Evolutionary conservation across 768 basidiomycete species (phyloP), one percentile per base, ranked within the genome.

Genomic region (Boletus tomentosulus): DNA sequence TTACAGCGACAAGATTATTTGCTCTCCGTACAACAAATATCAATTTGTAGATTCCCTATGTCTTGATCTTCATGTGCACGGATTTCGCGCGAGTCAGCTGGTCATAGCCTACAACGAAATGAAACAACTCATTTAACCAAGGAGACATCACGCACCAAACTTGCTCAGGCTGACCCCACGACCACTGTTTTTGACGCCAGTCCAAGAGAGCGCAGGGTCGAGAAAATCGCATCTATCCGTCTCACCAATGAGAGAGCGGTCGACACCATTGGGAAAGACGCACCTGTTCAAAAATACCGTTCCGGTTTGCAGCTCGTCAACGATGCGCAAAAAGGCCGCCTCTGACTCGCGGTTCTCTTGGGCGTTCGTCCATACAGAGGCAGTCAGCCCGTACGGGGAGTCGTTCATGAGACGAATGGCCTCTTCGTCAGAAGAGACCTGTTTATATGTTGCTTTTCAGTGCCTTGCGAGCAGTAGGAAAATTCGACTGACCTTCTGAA

Each of bases 401-500:
- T 98, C 94, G 69, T 99, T 98, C 90, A 99, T 99, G 31, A 98
- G 80, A 16, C 71, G 67, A 52, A 98, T 73, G 1, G 97, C 97
- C 66, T 96, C 92, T 43, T 86, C 88, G 66, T 98, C 97, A 0
- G 84, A 84, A 9, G 79, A 75, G 22, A 92, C 89, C 88, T 89
- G 48, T 35, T 11, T 3, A 34, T 42, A 22, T 6, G 16, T 19
- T 16, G 35, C 24, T 33, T 4, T 30, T 53, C 3, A 6, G 35
- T 45, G 6, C 15, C 16, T 39, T 34, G 15, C 24, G 16, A 24
- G 19, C n/a, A 7, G 12, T 41, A 0, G 2, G 22, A 27, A 37
- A 30, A 6, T 3, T 34, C 3, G 42, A 51, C 66, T 51, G 4
- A 91, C 94, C 78, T 93, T 95, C 72, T 91, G 88, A 56, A 99